Evolutionary conservation across 345 rosid species (phyloP).

Genomic region (Reutealis trisperma): DNA sequence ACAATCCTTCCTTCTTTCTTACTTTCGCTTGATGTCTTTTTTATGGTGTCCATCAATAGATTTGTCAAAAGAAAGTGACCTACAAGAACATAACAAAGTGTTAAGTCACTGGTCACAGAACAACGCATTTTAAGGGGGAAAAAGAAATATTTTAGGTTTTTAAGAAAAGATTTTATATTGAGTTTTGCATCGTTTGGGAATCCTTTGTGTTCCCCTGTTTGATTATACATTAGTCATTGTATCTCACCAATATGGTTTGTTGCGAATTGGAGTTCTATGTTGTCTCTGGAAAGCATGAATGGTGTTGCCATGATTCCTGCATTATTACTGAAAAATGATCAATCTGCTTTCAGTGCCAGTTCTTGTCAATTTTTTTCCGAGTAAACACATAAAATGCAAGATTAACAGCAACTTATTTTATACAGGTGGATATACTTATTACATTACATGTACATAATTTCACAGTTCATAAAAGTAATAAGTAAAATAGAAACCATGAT

Average conservation of each 20-base stretch:
- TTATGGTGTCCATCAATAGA: conserved; percentile 50
- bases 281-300: conserved; percentile 40
- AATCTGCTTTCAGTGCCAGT: neutral
- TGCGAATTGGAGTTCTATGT: conserved; percentile 33
- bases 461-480: neutral
- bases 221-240: neutral
- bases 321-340: conserved; percentile 26
- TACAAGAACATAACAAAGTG: conserved; percentile 9
- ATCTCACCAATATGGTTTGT: conserved; percentile 32
- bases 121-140: neutral
- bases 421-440: no score
- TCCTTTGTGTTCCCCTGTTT: neutral
- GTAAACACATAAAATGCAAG: neutral
- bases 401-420: neutral
- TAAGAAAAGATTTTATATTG: neutral
- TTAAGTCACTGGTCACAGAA: neutral
- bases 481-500: neutral
- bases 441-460: no score
- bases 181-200: neutral
- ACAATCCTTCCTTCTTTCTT: conserved; percentile 51
- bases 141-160: neutral
- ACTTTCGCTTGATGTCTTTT: conserved; percentile 39
- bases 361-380: neutral
- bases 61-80: conserved; percentile 57
- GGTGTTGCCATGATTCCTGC: conserved; percentile 40